These are phyloP conservation scores for Claviceps spartinae DNA, from an alignment of 2,329 filamentous ascomycete genomes.

Conservation along the genomic window DNA sequence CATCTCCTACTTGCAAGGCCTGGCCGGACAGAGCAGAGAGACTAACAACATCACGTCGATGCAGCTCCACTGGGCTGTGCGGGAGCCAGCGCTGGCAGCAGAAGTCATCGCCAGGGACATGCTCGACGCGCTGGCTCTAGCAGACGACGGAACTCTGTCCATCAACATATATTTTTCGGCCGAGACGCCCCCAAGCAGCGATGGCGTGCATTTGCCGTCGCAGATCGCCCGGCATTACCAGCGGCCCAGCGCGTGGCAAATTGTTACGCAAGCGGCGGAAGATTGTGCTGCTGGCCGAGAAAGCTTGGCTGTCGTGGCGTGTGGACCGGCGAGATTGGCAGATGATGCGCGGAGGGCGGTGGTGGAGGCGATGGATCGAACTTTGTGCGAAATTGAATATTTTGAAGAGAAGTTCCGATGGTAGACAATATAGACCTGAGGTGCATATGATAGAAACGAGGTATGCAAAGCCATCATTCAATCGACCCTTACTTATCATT, in stretches of 20 bases:
- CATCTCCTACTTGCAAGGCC: conserved; percentile 22
- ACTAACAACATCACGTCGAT: conserved; percentile 12
- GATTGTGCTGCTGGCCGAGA: conserved; percentile 9
- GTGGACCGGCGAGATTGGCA: conserved; percentile 30
- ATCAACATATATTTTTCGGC: conserved; percentile 25
- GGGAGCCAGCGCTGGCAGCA: conserved; percentile 24
- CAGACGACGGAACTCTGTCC: conserved; percentile 14
- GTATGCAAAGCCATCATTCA: too few relatives aligned
- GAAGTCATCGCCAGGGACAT: conserved; percentile 23
- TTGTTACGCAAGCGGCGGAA: conserved; percentile 16
- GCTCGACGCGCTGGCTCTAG: conserved; percentile 11
- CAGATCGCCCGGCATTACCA: conserved; percentile 11
- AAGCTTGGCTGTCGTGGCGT: conserved; percentile 28
- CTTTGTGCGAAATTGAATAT: conserved; percentile 9
- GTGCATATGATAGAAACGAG: not conserved
- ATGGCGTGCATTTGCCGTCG: conserved; percentile 6
- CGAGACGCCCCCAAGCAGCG: conserved; percentile 3
- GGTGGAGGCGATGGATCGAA: conserved; percentile 15
- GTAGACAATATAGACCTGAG: conserved; percentile 2
- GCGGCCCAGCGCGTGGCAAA: conserved; percentile 20
- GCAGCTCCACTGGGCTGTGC: conserved; percentile 29
- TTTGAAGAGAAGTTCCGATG: conserved; percentile 9
- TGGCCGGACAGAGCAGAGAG: conserved; percentile 10
- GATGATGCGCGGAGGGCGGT: conserved; percentile 28
- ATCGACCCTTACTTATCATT: too few relatives aligned